phyloP scores from a whole-genome alignment of 2,329 filamentous ascomycete genomes.

The Biscogniauxia marginata region DNA sequence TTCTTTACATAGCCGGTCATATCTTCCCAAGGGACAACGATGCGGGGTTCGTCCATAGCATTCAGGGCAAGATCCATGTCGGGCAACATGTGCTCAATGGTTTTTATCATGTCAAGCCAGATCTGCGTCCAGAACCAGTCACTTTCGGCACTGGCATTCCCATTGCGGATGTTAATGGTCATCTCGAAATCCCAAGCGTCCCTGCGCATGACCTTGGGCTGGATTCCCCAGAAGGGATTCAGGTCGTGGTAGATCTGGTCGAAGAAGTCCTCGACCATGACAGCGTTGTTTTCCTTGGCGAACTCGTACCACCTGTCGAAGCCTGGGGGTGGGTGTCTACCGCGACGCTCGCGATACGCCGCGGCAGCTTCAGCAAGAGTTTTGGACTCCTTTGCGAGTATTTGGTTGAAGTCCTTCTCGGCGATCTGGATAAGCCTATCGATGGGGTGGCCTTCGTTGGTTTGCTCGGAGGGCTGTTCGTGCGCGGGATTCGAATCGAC shows the following conservation, averaged over 20 bases:
- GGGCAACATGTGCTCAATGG: conserved; percentile 55
- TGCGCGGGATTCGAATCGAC: background rate
- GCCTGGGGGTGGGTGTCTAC: conserved; percentile 49
- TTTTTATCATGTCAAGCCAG: conserved; percentile 53
- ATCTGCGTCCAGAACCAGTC: conserved; percentile 60
- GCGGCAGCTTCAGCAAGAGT: conserved; percentile 45
- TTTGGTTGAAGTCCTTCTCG: conserved; percentile 36
- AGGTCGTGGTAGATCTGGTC: conserved; percentile 55
- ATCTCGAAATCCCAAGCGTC: conserved; percentile 57
- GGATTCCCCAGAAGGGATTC: conserved; percentile 54
- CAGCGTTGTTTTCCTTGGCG: conserved; percentile 40
- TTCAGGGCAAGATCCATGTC: conserved; percentile 69
- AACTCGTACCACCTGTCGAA: conserved; percentile 49
- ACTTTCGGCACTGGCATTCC: conserved; percentile 49
- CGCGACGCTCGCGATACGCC: conserved; percentile 44
- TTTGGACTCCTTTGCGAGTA: conserved; percentile 41
- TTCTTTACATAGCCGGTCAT: conserved; percentile 53
- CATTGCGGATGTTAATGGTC: conserved; percentile 57
- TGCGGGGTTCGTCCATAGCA: conserved; percentile 64
- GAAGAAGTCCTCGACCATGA: conserved; percentile 49
- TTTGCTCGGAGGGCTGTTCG: conserved; percentile 2
- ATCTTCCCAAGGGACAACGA: conserved; percentile 63
- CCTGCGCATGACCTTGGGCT: conserved; percentile 47
- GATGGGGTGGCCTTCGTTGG: conserved; percentile 39
- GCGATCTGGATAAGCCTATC: conserved; percentile 43